phyloP scores from a whole-genome alignment of 2,329 filamentous ascomycete species.

The Metarhizium anisopliae region DNA sequence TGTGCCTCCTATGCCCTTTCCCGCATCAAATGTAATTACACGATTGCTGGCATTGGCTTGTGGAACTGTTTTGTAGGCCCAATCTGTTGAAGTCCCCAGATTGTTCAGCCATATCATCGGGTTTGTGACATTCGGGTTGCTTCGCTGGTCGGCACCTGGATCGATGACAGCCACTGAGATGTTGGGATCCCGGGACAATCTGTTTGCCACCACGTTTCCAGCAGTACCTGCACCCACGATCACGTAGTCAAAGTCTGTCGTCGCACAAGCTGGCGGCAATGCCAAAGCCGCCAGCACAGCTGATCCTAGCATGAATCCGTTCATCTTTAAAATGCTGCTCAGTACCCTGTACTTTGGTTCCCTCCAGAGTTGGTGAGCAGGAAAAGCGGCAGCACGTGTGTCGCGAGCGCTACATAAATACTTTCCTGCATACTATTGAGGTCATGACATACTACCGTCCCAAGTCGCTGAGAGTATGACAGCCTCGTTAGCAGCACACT shows the following conservation, averaged over 20 bases:
- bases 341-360: neutral
- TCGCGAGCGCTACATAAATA: neutral
- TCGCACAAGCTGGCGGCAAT: neutral
- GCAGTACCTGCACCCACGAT: conserved; percentile 28
- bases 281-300: neutral
- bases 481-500: neutral
- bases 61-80: conserved; percentile 22
- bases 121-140: conserved; percentile 24
- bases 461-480: neutral
- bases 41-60: conserved; percentile 23
- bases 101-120: conserved; percentile 16
- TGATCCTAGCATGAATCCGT: neutral
- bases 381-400: neutral
- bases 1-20: conserved; percentile 30
- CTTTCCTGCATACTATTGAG: neutral
- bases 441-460: neutral
- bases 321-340: neutral
- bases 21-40: conserved; percentile 23
- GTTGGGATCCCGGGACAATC: conserved; percentile 23
- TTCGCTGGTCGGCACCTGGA: conserved; percentile 24
- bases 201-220: conserved; percentile 27
- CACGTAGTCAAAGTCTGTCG: conserved; percentile 22
- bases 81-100: conserved; percentile 22
- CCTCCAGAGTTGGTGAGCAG: neutral
- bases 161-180: conserved; percentile 27